Evolutionary conservation across 2,329 filamentous ascomycete species (phyloP).

Genomic region (Lecanicillium sp.): DNA sequence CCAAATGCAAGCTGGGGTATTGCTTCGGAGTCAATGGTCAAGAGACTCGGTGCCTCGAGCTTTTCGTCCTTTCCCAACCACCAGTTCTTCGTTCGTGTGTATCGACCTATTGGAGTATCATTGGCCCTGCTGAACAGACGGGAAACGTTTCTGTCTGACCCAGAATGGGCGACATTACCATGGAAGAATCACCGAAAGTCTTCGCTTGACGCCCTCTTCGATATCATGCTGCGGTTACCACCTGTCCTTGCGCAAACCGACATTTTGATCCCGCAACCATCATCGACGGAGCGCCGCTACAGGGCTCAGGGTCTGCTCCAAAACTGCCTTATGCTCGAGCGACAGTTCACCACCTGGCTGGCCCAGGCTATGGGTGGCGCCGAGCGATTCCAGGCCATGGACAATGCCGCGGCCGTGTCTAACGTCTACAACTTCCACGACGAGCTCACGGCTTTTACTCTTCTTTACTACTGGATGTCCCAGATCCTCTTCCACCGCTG

Average conservation of each 20-base stretch:
- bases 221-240: slow-evolving; percentile 43
- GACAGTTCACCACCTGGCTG: slow-evolving; percentile 44
- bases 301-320: slow-evolving; percentile 43
- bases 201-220: slow-evolving; percentile 45
- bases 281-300: slow-evolving; percentile 36
- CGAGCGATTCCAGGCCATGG: slow-evolving; percentile 24
- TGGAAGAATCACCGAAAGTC: slow-evolving; percentile 48
- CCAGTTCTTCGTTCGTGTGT: slow-evolving; percentile 52
- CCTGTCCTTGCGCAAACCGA: slow-evolving; percentile 41
- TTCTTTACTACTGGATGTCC: slow-evolving; percentile 50
- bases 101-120: slow-evolving; percentile 47
- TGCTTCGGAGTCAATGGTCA: slow-evolving; percentile 30
- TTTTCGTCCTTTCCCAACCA: slow-evolving; percentile 50
- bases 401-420: slow-evolving; percentile 36
- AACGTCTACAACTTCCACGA: slow-evolving; percentile 41
- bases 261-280: slow-evolving; percentile 31
- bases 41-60: slow-evolving; percentile 37
- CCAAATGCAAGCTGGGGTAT: slow-evolving; percentile 35
- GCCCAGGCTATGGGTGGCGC: slow-evolving; percentile 31
- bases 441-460: slow-evolving; percentile 37
- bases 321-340: slow-evolving; percentile 42
- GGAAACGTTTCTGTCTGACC: slow-evolving; percentile 43
- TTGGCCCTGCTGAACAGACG: slow-evolving; percentile 42
- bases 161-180: slow-evolving; percentile 46
- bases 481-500: slow-evolving; percentile 44